phyloP scores from a whole-genome alignment of 345 rosid species.

The Diplotaxis tenuifolia region DNA sequence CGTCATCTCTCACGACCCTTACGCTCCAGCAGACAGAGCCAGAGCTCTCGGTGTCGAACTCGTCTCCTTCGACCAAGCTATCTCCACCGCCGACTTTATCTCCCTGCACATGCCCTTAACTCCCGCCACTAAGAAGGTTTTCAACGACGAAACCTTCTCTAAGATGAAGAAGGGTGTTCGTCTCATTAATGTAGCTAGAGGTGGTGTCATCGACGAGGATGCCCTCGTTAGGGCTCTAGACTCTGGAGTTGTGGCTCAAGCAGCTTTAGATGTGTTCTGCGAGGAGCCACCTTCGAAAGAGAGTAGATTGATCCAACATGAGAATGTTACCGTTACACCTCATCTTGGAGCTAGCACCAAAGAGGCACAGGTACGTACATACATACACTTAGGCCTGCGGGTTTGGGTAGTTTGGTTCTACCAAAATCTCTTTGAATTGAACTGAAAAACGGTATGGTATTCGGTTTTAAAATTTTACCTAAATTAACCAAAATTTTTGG shows the following conservation, averaged over 20 bases:
- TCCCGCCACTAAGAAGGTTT: conserved; percentile 53
- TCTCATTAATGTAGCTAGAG: conserved; percentile 80
- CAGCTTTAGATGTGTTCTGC: conserved; percentile 81
- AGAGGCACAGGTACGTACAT: conserved; percentile 66
- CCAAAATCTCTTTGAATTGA: neutral
- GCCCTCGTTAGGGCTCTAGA: conserved; percentile 76
- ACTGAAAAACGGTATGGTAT: neutral
- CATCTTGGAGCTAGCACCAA: conserved; percentile 93
- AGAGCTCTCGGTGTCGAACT: conserved; percentile 76
- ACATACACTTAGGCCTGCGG: neutral
- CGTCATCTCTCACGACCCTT: conserved; percentile 82
- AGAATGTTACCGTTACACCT: conserved; percentile 74
- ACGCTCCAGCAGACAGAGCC: conserved; percentile 78
- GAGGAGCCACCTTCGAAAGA: conserved; percentile 68
- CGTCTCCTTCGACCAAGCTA: conserved; percentile 75
- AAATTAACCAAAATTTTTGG: too few relatives aligned
- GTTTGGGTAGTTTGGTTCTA: neutral
- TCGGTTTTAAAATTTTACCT: too few relatives aligned
- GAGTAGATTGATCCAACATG: conserved; percentile 62
- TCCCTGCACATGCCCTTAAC: conserved; percentile 87
- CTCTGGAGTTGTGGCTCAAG: conserved; percentile 66
- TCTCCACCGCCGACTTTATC: conserved; percentile 66
- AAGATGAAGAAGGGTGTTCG: conserved; percentile 83
- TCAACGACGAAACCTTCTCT: conserved; percentile 61
- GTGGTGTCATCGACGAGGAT: conserved; percentile 86